These are phyloP conservation scores for Gloeopeniophorella convolvens DNA, from an alignment of 768 basidiomycete genomes.

Conservation along the genomic window DNA sequence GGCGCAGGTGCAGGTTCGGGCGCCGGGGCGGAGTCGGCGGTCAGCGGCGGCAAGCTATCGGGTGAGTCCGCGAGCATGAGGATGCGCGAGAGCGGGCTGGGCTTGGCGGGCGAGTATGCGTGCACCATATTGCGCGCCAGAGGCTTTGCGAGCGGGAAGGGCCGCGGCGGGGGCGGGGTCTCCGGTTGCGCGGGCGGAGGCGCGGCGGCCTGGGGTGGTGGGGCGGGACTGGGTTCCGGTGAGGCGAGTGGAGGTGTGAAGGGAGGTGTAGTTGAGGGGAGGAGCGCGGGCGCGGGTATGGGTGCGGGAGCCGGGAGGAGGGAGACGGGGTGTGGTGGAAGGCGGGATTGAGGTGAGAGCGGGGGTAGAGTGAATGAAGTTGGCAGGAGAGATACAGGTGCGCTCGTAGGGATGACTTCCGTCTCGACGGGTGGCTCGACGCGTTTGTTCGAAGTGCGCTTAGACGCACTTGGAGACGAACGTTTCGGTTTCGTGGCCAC, in stretches of 20 bases:
- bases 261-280: slow-evolving; percentile 12
- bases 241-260: neutral
- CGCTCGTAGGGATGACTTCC: slow-evolving; percentile 38
- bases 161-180: slow-evolving; percentile 32
- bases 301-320: slow-evolving; percentile 24
- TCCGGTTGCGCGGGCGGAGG: slow-evolving; percentile 8
- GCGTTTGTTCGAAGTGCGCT: slow-evolving; percentile 17
- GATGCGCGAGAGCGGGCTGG: slow-evolving; percentile 76
- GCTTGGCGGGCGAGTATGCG: slow-evolving; percentile 75
- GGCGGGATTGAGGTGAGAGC: slow-evolving; percentile 61
- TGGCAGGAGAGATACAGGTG: slow-evolving; percentile 38
- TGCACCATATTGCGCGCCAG: slow-evolving; percentile 64
- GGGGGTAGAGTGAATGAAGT: slow-evolving; percentile 74
- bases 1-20: slow-evolving; percentile 23
- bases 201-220: neutral
- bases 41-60: slow-evolving; percentile 29
- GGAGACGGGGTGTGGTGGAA: slow-evolving; percentile 43
- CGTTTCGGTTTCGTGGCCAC: slow-evolving; percentile 35
- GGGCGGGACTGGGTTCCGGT: neutral
- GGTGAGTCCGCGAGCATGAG: slow-evolving; percentile 65
- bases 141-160: slow-evolving; percentile 69
- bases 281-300: neutral
- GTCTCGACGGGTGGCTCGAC: slow-evolving; percentile 45
- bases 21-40: slow-evolving; percentile 12
- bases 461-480: slow-evolving; percentile 26